Conservation (phyloP, 208 protist species). For the Trypanosoma avium region DNA sequence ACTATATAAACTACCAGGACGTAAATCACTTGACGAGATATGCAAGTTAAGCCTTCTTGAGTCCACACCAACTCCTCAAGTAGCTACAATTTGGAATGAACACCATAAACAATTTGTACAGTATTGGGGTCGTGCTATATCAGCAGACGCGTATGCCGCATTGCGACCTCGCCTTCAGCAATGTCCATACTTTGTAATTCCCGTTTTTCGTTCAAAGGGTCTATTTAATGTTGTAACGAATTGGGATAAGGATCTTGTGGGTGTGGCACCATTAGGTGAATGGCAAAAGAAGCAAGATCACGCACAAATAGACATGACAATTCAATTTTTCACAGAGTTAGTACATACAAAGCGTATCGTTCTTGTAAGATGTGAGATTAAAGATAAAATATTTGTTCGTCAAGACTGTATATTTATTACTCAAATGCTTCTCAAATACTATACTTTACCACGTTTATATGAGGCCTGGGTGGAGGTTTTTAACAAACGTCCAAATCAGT, state of each 20-base stretch:
- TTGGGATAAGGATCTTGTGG: slow-evolving; percentile 85
- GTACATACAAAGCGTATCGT: slow-evolving; percentile 80
- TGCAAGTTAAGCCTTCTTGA: slow-evolving; percentile 82
- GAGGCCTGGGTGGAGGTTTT: slow-evolving; percentile 90
- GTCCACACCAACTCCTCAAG: slow-evolving; percentile 61
- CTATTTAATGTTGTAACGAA: slow-evolving; percentile 93
- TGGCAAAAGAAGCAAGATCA: slow-evolving; percentile 90
- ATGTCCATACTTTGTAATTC: slow-evolving; percentile 91
- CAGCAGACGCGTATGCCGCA: slow-evolving; percentile 75
- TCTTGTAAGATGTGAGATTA: slow-evolving; percentile 90
- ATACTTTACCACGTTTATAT: slow-evolving; percentile 81
- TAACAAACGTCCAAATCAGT: slow-evolving; percentile 80
- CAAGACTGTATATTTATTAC: slow-evolving; percentile 88
- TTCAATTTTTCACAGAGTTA: slow-evolving; percentile 94
- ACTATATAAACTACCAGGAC: slow-evolving; percentile 75
- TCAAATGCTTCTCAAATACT: slow-evolving; percentile 92
- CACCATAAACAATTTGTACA: slow-evolving; percentile 89
- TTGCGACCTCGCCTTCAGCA: slow-evolving; percentile 76
- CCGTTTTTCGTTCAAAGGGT: slow-evolving; percentile 88
- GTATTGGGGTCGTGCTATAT: slow-evolving; percentile 89
- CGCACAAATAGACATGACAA: slow-evolving; percentile 89
- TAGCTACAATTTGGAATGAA: slow-evolving; percentile 84
- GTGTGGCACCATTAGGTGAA: slow-evolving; percentile 83
- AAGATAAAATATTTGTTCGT: slow-evolving; percentile 89
- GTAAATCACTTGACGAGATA: slow-evolving; percentile 88